These are phyloP conservation scores for Nothopassalora personata DNA, from an alignment of 2,329 filamentous ascomycete genomes.

Conservation along the genomic window DNA sequence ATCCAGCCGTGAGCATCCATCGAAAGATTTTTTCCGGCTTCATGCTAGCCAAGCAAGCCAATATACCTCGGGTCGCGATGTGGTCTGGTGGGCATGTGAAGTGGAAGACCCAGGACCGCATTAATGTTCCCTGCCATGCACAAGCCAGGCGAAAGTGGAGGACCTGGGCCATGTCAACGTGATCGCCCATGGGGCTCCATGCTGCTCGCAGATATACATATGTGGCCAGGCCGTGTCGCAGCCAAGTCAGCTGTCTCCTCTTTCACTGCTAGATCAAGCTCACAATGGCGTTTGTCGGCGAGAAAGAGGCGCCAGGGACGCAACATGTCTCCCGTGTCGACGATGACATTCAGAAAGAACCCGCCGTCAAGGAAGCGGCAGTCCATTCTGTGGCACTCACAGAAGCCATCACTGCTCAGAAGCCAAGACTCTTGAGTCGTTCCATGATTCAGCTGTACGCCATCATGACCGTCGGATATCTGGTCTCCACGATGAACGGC, in stretches of 20 bases:
- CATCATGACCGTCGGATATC: slow-evolving; percentile 22
- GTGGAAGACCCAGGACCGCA: not conserved
- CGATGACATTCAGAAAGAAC: slow-evolving; percentile 15
- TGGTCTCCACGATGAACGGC: slow-evolving; percentile 22
- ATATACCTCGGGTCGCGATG: not conserved
- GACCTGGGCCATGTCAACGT: slow-evolving; percentile 10
- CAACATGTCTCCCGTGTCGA: slow-evolving; percentile 12
- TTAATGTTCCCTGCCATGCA: not conserved
- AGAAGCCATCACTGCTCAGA: slow-evolving; percentile 19
- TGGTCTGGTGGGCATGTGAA: not conserved
- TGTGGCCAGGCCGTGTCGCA: not conserved
- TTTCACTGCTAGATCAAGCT: slow-evolving; percentile 24
- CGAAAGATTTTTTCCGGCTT: not conserved
- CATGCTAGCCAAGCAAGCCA: not conserved
- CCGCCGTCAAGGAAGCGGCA: slow-evolving; percentile 19
- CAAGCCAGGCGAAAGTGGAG: slow-evolving; percentile 16
- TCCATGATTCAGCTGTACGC: slow-evolving; percentile 24
- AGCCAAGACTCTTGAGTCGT: slow-evolving; percentile 20
- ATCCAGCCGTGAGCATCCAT: not conserved
- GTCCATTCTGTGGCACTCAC: slow-evolving; percentile 23
- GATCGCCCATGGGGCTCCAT: not conserved
- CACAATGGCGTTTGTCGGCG: slow-evolving; percentile 42
- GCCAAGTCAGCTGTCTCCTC: not conserved
- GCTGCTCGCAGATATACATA: slow-evolving; percentile 8
- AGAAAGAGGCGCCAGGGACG: slow-evolving; percentile 36